Evolutionary conservation across 2,329 filamentous ascomycete species (phyloP).

Genomic region (Ophiostoma ulmi): DNA sequence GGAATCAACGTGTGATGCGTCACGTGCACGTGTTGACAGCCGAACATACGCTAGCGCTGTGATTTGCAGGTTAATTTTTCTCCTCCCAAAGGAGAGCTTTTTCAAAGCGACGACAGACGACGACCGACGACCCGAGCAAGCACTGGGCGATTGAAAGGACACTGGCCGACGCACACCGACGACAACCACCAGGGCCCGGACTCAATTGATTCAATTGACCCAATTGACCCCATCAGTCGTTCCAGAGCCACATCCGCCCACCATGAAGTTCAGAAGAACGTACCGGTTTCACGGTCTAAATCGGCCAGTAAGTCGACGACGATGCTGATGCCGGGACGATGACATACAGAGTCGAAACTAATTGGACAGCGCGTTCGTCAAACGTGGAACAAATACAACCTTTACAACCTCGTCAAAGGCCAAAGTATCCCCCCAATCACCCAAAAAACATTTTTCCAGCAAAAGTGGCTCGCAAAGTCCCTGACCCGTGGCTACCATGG

Average conservation of each 20-base stretch:
- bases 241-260: slow-evolving; percentile 29
- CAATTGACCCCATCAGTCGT: background rate
- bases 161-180: slow-evolving; percentile 4
- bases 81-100: slow-evolving; percentile 16
- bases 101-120: slow-evolving; percentile 14
- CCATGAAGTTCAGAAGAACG: slow-evolving; percentile 50
- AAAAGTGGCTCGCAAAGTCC: slow-evolving; percentile 93
- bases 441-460: slow-evolving; percentile 80
- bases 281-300: slow-evolving; percentile 63
- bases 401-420: slow-evolving; percentile 72
- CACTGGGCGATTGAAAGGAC: background rate
- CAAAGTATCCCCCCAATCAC: slow-evolving; percentile 41
- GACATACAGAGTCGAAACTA: background rate
- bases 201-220: slow-evolving; percentile 13
- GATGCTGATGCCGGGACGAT: background rate
- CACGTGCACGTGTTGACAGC: slow-evolving; percentile 21
- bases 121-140: slow-evolving; percentile 15
- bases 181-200: slow-evolving; percentile 10
- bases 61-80: slow-evolving; percentile 24
- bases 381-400: slow-evolving; percentile 96
- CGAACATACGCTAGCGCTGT: slow-evolving; percentile 16
- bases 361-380: slow-evolving; percentile 74
- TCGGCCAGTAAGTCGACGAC: slow-evolving; percentile 51
- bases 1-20: background rate
- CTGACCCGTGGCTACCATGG: slow-evolving; percentile 83